Conservation (phyloP, 2,329 filamentous ascomycete species). For the Sclerotinia glacialis region DNA sequence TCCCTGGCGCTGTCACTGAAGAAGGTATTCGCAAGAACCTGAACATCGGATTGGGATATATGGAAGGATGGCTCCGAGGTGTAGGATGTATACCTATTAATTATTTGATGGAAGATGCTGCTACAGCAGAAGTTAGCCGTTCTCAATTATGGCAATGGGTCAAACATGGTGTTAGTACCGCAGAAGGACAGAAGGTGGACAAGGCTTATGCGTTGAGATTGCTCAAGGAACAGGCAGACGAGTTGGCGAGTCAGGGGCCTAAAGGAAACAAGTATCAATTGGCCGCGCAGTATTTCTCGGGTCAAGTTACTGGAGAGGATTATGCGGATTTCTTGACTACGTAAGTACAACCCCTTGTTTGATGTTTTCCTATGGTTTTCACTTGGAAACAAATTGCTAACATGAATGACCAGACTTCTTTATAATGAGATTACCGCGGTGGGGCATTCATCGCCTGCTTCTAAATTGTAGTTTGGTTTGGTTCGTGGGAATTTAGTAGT, state of each 20-base stretch:
- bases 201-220: slow-evolving; percentile 87
- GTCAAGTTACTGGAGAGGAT: slow-evolving; percentile 93
- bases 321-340: slow-evolving; percentile 94
- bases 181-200: slow-evolving; percentile 88
- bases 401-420: slow-evolving; percentile 57
- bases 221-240: slow-evolving; percentile 79
- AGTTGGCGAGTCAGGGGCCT: slow-evolving; percentile 69
- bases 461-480: slow-evolving; percentile 37
- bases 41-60: slow-evolving; percentile 93
- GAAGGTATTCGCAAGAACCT: slow-evolving; percentile 96
- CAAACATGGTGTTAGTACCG: slow-evolving; percentile 68
- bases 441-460: slow-evolving; percentile 45
- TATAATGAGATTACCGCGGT: slow-evolving; percentile 85
- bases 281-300: slow-evolving; percentile 87
- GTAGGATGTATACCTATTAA: slow-evolving; percentile 97
- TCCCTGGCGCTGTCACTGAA: slow-evolving; percentile 88
- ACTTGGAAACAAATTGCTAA: not conserved
- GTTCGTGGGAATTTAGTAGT: not conserved
- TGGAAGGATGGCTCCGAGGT: slow-evolving; percentile 96
- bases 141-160: slow-evolving; percentile 98
- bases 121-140: slow-evolving; percentile 92
- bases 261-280: slow-evolving; percentile 90
- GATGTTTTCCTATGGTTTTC: not conserved
- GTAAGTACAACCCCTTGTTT: slow-evolving; percentile 49
- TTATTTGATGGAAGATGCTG: slow-evolving; percentile 97